Conservation (phyloP, 2,329 filamentous ascomycete genomes). For the Cordyceps fumosorosea region DNA sequence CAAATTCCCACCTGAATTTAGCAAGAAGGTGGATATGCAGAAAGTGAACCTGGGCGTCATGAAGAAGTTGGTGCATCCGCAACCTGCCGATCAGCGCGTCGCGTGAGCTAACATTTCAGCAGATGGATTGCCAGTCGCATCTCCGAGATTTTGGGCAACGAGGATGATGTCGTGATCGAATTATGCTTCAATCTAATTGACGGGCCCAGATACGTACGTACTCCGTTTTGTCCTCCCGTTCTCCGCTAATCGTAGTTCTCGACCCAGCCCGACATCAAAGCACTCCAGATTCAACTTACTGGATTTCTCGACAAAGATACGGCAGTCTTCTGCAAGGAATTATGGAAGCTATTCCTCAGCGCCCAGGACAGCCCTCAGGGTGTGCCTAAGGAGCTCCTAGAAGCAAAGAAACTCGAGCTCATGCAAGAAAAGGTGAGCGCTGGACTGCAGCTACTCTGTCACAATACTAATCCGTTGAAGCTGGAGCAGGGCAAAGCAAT, state of each 20-base stretch:
- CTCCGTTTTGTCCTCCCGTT: constrained; percentile 12
- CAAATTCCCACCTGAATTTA: constrained; percentile 91
- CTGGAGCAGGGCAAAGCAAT: constrained; percentile 76
- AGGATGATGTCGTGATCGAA: constrained; percentile 94
- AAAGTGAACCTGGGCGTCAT: constrained; percentile 97
- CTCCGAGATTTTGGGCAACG: constrained; percentile 78
- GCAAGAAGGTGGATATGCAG: constrained; percentile 89
- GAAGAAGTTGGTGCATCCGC: constrained; percentile 70
- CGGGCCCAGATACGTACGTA: constrained; percentile 65
- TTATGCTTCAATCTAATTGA: constrained; percentile 68
- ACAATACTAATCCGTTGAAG: constrained; percentile 35
- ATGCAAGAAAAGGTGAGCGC: constrained; percentile 80
- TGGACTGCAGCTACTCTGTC: not conserved
- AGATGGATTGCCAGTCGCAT: constrained; percentile 94
- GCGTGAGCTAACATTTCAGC: constrained; percentile 15
- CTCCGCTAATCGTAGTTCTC: constrained; percentile 21
- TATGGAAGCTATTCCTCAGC: constrained; percentile 88
- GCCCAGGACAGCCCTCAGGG: constrained; percentile 84
- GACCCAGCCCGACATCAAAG: constrained; percentile 84
- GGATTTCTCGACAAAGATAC: constrained; percentile 95
- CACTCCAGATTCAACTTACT: constrained; percentile 86
- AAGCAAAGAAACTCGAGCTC: constrained; percentile 92
- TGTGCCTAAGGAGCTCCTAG: constrained; percentile 87
- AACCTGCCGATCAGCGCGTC: constrained; percentile 1
- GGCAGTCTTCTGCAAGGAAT: constrained; percentile 78